Evolutionary conservation across 768 basidiomycete species (phyloP).

Genomic region (Leucocoprinus sp.): DNA sequence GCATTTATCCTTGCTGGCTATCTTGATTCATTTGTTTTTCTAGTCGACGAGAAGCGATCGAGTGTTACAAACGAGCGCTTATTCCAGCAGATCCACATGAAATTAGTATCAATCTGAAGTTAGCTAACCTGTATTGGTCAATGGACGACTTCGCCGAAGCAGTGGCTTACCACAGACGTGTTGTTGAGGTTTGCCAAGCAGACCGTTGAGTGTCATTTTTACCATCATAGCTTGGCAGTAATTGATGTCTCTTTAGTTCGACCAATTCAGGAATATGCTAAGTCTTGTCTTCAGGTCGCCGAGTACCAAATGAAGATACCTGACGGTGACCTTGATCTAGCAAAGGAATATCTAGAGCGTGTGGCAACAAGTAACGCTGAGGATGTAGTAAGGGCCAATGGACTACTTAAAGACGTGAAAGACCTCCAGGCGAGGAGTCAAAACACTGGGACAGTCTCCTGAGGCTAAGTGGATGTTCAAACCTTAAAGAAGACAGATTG

Average conservation of each 20-base stretch:
- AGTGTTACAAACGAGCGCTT: slow-evolving; percentile 86
- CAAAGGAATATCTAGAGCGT: slow-evolving; percentile 62
- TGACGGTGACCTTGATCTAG: slow-evolving; percentile 60
- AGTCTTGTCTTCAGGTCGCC: slow-evolving; percentile 79
- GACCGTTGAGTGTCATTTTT: slow-evolving; percentile 38
- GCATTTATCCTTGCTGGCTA: neutral
- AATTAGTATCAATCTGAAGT: slow-evolving; percentile 60
- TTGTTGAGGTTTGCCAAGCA: slow-evolving; percentile 64
- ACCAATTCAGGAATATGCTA: slow-evolving; percentile 70
- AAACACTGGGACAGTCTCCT: slow-evolving; percentile 13
- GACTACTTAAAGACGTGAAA: slow-evolving; percentile 57
- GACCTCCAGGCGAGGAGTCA: slow-evolving; percentile 22
- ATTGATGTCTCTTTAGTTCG: slow-evolving; percentile 37
- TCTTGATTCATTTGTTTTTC: slow-evolving; percentile 3
- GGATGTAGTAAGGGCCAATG: slow-evolving; percentile 67
- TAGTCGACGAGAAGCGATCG: slow-evolving; percentile 83
- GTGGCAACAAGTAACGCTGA: slow-evolving; percentile 77
- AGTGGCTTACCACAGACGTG: slow-evolving; percentile 71
- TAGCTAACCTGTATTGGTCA: slow-evolving; percentile 63
- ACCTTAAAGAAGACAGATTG: neutral
- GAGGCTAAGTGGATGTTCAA: neutral
- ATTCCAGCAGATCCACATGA: slow-evolving; percentile 74
- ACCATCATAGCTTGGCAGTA: slow-evolving; percentile 17
- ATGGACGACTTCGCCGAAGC: slow-evolving; percentile 63
- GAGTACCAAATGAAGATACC: slow-evolving; percentile 62